phyloP scores from a whole-genome alignment of 2,329 filamentous ascomycete genomes.

The Sclerotinia minor region DNA sequence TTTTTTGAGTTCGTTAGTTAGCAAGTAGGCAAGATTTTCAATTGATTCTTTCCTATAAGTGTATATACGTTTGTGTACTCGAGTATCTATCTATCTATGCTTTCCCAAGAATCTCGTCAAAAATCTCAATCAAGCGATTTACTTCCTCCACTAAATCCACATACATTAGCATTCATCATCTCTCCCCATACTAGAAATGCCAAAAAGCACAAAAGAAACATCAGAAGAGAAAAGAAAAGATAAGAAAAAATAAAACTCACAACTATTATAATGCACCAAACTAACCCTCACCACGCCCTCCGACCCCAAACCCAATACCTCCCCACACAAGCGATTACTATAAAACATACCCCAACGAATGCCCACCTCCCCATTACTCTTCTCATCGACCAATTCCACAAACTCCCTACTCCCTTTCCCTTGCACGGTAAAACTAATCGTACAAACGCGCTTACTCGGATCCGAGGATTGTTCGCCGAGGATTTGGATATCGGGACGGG shows the following conservation, averaged over 20 bases:
- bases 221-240: no score
- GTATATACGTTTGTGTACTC: background rate
- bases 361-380: constrained; percentile 54
- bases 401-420: constrained; percentile 57
- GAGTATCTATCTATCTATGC: background rate
- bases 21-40: background rate
- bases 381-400: constrained; percentile 61
- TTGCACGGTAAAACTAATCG: constrained; percentile 65
- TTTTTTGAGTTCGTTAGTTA: background rate
- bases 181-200: no score
- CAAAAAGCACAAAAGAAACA: background rate
- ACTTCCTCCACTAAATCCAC: constrained; percentile 55
- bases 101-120: constrained; percentile 46
- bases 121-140: constrained; percentile 50
- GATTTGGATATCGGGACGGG: constrained; percentile 55
- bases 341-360: constrained; percentile 71
- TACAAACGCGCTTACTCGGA: constrained; percentile 56
- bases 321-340: constrained; percentile 60
- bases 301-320: constrained; percentile 57
- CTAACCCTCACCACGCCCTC: constrained; percentile 70
- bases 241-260: constrained; percentile 46
- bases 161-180: constrained; percentile 25
- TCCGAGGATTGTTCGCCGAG: constrained; percentile 56
- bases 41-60: background rate
- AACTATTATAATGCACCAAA: constrained; percentile 71